A percentile compares a stretch with the other conserved stretches of the same genome.
These are phyloP conservation scores for Paecilomyces variotii DNA, from an alignment of 2,329 filamentous ascomycete genomes.

Conservation along the genomic window DNA sequence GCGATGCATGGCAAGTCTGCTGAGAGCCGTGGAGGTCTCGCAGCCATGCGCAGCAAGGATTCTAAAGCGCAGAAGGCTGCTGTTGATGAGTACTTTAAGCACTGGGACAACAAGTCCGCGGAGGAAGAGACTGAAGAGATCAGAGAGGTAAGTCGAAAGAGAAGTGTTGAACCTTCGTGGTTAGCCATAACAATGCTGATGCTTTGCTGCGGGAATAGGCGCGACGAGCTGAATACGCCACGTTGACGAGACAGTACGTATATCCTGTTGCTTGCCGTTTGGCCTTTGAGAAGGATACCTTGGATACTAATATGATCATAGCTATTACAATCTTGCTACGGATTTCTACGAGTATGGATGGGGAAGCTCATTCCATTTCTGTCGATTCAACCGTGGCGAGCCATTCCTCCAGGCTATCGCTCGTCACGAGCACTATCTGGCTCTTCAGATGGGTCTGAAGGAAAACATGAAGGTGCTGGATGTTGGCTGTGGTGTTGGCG, in stretches of 20 bases:
- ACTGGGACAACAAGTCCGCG: conserved; percentile 80
- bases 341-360: conserved; percentile 96
- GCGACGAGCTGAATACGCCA: conserved; percentile 81
- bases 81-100: conserved; percentile 90
- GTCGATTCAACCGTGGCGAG: conserved; percentile 81
- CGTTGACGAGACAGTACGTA: conserved; percentile 79
- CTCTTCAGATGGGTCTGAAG: conserved; percentile 76
- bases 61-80: conserved; percentile 68
- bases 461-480: conserved; percentile 86
- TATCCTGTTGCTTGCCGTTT: neutral
- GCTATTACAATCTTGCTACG: conserved; percentile 96
- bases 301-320: conserved; percentile 25
- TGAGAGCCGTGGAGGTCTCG: conserved; percentile 61
- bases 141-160: conserved; percentile 56
- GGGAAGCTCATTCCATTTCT: conserved; percentile 96
- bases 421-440: conserved; percentile 96
- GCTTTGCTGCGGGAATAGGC: conserved; percentile 42
- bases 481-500: conserved; percentile 94
- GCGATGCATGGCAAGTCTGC: conserved; percentile 73
- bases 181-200: neutral
- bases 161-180: neutral
- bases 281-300: neutral
- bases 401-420: conserved; percentile 85
- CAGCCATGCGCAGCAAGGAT: conserved; percentile 81
- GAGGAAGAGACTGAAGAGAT: conserved; percentile 74